Base-by-base conservation (phyloP, 1,284 basidiomycete species). In the Malassezia vespertilionis region DNA sequence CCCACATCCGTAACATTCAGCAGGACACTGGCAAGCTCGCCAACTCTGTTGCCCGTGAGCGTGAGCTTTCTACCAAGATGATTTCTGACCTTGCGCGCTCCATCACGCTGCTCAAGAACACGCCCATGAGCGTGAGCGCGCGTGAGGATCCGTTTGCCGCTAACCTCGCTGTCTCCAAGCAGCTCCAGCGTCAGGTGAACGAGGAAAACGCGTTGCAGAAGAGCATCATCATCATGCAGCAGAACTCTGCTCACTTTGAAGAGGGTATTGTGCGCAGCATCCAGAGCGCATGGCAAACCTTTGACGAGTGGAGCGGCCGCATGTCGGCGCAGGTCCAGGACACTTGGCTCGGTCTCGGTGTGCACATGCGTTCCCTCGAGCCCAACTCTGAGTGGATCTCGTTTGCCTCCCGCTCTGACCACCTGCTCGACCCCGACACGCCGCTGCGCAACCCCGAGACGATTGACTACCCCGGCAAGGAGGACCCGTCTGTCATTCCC, bases 191-290 rank as follows among this genome's bases (percentile, higher is more conserved):
- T 68, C 73, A 76, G 73, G 88, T 96, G 37, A 82, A 90, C 73
- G 91, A 93, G 74, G 93, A 97, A 75, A 97, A 97, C 69, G 82
- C 90, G 0, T 79, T 97, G 15, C 93, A 97, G 74, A 97, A 97
- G 73, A 87, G 83, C n/a, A 85, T 96, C 68, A 83, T 97, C 67
- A 93, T 97, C 72, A 96, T 95, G 81, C 91, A 97, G 72, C 72
- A 95, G 65, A 95, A 95, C 73, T 87, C 84, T 37, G 91, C 90
- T 18, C 84, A 93, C 72, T 97, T 97, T 61, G 91, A 96, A 73
- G 86, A 89, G 65, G 91, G 90, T 53, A 86, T 97, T 62, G 88
- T 97, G 31, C 84, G 86, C 58, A 82, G 86, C 24, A 81, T 97
- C 58, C 89, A 97, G 74, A 88, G 86, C 28, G 88, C 91, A 0